Percentiles rank a stretch among this genome's conserved stretches.
Conservation (phyloP, 768 basidiomycete species). For the Russula earlei region DNA sequence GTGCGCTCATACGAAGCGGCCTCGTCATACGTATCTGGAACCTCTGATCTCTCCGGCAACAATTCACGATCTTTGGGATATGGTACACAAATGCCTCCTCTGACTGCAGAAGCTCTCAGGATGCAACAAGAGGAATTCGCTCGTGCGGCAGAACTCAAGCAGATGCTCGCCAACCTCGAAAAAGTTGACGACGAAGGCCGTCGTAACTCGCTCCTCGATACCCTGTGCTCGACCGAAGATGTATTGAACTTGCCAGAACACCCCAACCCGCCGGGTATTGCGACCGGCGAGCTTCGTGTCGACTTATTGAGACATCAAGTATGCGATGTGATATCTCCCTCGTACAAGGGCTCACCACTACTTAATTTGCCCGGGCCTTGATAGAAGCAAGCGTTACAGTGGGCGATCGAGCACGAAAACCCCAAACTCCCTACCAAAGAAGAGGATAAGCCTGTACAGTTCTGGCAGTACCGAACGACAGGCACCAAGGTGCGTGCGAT, state of each 20-base stretch:
- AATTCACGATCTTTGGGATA: neutral
- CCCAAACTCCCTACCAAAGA: slow-evolving; percentile 61
- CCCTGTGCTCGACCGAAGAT: slow-evolving; percentile 58
- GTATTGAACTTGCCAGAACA: slow-evolving; percentile 62
- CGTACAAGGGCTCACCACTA: neutral
- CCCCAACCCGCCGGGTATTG: slow-evolving; percentile 60
- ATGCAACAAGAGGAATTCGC: slow-evolving; percentile 43
- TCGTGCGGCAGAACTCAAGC: slow-evolving; percentile 58
- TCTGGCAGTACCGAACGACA: slow-evolving; percentile 68
- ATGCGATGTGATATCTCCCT: slow-evolving; percentile 4
- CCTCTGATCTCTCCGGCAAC: neutral
- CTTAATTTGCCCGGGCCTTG: neutral
- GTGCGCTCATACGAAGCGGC: neutral
- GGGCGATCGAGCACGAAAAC: slow-evolving; percentile 78
- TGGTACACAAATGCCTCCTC: neutral
- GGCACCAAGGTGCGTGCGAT: slow-evolving; percentile 40
- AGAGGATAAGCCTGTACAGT: slow-evolving; percentile 71
- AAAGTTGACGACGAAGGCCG: slow-evolving; percentile 72
- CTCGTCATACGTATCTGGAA: neutral
- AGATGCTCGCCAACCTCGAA: slow-evolving; percentile 57
- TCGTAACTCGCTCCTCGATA: slow-evolving; percentile 61
- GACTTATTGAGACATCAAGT: slow-evolving; percentile 82
- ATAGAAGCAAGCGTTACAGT: slow-evolving; percentile 75
- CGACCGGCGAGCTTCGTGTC: slow-evolving; percentile 55
- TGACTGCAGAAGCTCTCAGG: slow-evolving; percentile 28